Percentiles rank a stretch among this genome's conserved stretches.
Evolutionary conservation across 768 basidiomycete species (phyloP).

Genomic region (Mycena galericulata): DNA sequence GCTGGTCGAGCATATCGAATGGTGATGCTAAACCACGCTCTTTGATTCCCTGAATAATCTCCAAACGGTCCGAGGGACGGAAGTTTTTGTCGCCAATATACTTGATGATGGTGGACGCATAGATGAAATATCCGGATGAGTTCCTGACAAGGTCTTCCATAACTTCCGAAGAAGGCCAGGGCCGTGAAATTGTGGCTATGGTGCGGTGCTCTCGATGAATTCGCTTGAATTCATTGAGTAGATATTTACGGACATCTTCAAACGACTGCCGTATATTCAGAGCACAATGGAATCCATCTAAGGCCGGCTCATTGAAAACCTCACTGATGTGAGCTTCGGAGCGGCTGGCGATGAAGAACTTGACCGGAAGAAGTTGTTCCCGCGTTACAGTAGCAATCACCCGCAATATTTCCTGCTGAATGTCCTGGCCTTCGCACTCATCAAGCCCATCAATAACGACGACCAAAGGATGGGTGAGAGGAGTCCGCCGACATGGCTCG

Average conservation of each 20-base stretch:
- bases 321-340: conserved; percentile 39
- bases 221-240: no score
- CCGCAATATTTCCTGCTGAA: conserved; percentile 7
- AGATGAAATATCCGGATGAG: conserved; percentile 19
- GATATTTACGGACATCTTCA: not conserved
- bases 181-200: not conserved
- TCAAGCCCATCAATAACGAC: conserved; percentile 38
- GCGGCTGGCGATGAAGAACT: conserved; percentile 42
- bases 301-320: conserved; percentile 2
- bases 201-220: no score
- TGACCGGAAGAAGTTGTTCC: conserved; percentile 27
- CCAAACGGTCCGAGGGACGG: not conserved
- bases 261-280: not conserved
- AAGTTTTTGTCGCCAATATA: not conserved
- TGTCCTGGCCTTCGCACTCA: conserved; percentile 20
- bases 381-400: conserved; percentile 9
- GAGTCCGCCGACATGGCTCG: not conserved
- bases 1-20: not conserved
- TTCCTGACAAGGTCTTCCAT: not conserved
- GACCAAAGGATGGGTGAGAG: not conserved
- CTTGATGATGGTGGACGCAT: not conserved
- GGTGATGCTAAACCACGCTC: not conserved
- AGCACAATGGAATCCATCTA: not conserved
- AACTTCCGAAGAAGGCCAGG: not conserved
- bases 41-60: not conserved